A percentile compares a stretch with the other conserved stretches of the same genome.
These are phyloP conservation scores for Fraxinus sp. DNA, from an alignment of 305 asterid genomes.

Conservation along the genomic window DNA sequence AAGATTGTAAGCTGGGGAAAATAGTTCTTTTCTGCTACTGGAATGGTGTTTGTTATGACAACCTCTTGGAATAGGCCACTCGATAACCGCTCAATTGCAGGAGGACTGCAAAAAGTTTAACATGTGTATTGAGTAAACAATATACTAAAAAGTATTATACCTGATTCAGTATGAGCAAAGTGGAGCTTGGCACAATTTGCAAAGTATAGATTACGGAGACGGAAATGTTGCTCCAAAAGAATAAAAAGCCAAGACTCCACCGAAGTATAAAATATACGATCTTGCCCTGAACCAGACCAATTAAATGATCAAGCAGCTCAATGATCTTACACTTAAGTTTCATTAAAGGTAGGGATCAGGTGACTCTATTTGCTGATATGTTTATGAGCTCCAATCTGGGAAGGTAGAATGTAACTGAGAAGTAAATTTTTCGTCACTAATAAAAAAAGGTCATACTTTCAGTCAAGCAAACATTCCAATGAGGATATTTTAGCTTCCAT, in stretches of 20 bases:
- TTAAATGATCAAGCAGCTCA: conserved; percentile 20
- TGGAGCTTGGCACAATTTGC: not conserved
- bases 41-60: conserved; percentile 89
- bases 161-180: not conserved
- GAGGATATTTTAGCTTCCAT: not conserved
- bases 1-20: conserved; percentile 91
- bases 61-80: conserved; percentile 96
- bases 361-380: not conserved
- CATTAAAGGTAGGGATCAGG: not conserved
- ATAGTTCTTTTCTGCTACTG: conserved; percentile 77
- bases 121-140: not conserved
- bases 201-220: not conserved
- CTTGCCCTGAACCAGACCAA: not conserved
- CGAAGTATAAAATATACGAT: not conserved
- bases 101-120: conserved; percentile 64
- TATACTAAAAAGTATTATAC: not conserved
- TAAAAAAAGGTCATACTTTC: not conserved
- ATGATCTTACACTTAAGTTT: not conserved
- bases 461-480: not conserved
- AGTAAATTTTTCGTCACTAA: not conserved
- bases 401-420: conserved; percentile 3
- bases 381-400: not conserved
- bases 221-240: conserved; percentile 1
- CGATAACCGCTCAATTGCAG: conserved; percentile 88
- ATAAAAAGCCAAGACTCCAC: not conserved